Evolutionary conservation across 2,329 filamentous ascomycete genomes (phyloP).

Genomic region (Aspergillus luchuensis): DNA sequence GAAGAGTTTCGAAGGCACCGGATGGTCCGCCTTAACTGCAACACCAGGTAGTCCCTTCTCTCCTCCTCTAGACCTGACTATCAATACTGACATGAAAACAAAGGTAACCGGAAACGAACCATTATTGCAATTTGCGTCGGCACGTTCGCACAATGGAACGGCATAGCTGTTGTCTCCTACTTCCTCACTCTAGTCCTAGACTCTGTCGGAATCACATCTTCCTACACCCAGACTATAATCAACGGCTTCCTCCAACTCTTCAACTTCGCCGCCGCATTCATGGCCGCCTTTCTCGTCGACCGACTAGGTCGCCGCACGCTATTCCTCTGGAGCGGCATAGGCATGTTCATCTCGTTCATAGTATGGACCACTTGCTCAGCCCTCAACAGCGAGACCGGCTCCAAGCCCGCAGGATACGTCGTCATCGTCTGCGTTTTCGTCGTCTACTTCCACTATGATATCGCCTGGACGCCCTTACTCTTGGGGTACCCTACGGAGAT

Average conservation of each 20-base stretch:
- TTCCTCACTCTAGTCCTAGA: conserved; percentile 43
- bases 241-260: conserved; percentile 46
- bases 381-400: conserved; percentile 35
- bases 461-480: conserved; percentile 27
- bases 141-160: conserved; percentile 57
- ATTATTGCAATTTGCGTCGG: no score
- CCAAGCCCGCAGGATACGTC: conserved; percentile 36
- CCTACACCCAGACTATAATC: conserved; percentile 44
- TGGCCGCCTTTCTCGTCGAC: conserved; percentile 45
- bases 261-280: conserved; percentile 40
- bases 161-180: conserved; percentile 50
- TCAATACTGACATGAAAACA: no score
- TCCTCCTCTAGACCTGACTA: no score
- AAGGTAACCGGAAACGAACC: no score
- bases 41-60: no score
- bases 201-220: conserved; percentile 40
- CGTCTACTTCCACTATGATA: conserved; percentile 46
- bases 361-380: conserved; percentile 47
- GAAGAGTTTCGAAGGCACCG: no score
- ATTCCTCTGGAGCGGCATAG: conserved; percentile 45
- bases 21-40: no score
- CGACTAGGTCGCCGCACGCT: conserved; percentile 47
- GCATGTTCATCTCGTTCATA: conserved; percentile 50
- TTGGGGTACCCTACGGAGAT: conserved; percentile 51
- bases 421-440: conserved; percentile 41